Evolutionary conservation across 1,284 basidiomycete species (phyloP), one percentile per base, ranked within the genome.

Genomic region (Singerocomus inundabilis): DNA sequence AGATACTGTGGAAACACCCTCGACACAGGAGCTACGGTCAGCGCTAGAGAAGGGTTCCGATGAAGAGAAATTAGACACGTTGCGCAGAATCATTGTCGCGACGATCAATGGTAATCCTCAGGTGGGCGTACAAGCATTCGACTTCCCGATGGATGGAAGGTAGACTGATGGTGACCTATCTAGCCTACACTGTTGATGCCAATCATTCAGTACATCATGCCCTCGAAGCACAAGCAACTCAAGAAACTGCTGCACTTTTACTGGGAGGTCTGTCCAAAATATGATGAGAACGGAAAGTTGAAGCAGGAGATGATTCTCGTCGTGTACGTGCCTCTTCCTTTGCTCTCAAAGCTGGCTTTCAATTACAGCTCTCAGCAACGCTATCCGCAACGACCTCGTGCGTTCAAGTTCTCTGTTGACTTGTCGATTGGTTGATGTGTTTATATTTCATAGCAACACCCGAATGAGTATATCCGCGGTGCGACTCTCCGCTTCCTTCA

Each of bases 271-370:
- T 98, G 95, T 72, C 96, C 97, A 25, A 98, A 99, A 72, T 89
- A 97, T 59, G 97, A 99, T 62, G 95, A 98, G 57, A 85, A 84
- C 57, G 97, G 97, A 49, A 98, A 98, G 74, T 75, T 99, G 62
- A 98, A 98, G 80, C 97, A 99, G 73, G 97, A 99, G 76, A 99
- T 99, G 97, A 99, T 99, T 64, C 81, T 99, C 41, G 96, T 99
- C 40, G 95, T 96, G 92, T 95, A 69, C 66, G 90, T 83, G 4
- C 25, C 31, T 29, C 41, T 36, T 37, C 26, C 41, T 28, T 36
- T 11, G 16, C 18, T 21, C 16, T 30, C 6, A 2, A 3, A 9
- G 6, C 34, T 10, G 34, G 28, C 21, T 34, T 56, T 51, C 34
- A 48, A 49, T 59, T 65, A 0, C 41, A 26, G 42, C 38, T 21